Conservation (phyloP, 441 rosid genomes). For the Erysimum cheiri region DNA sequence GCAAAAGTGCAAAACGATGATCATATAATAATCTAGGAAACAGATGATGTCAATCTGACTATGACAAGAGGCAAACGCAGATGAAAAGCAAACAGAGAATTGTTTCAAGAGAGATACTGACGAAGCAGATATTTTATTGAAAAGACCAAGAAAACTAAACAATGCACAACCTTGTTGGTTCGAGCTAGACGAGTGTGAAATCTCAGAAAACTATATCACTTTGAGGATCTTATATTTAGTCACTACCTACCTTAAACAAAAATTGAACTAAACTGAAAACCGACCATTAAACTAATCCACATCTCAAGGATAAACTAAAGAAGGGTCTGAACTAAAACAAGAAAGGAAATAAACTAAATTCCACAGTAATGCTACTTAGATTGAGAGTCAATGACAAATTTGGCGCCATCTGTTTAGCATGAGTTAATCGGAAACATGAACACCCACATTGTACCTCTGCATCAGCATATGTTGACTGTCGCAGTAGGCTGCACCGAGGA, state of each 20-base stretch:
- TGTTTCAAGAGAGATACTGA: background rate
- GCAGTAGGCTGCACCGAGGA: conserved; percentile 90
- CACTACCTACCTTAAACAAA: background rate
- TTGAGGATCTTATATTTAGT: background rate
- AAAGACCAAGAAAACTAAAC: background rate
- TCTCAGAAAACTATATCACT: background rate
- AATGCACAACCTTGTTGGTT: conserved; percentile 9
- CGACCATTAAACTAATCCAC: background rate
- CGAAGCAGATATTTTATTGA: background rate
- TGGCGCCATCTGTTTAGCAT: background rate
- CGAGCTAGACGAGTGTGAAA: background rate
- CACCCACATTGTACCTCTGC: conserved; percentile 74
- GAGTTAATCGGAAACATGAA: conserved; percentile 21
- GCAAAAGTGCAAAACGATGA: background rate
- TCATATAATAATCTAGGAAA: conserved; percentile 6
- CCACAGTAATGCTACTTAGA: too few species aligned
- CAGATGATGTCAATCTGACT: background rate
- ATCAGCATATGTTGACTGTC: conserved; percentile 86
- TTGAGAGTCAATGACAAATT: background rate
- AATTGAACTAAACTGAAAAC: background rate
- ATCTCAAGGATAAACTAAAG: conserved; percentile 5
- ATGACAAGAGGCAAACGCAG: conserved; percentile 12
- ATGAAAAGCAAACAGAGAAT: background rate
- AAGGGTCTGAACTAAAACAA: too few species aligned
- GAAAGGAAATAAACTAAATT: too few species aligned